Conservation (phyloP, 2,329 filamentous ascomycete species). For the Cryoendolithus antarcticus region DNA sequence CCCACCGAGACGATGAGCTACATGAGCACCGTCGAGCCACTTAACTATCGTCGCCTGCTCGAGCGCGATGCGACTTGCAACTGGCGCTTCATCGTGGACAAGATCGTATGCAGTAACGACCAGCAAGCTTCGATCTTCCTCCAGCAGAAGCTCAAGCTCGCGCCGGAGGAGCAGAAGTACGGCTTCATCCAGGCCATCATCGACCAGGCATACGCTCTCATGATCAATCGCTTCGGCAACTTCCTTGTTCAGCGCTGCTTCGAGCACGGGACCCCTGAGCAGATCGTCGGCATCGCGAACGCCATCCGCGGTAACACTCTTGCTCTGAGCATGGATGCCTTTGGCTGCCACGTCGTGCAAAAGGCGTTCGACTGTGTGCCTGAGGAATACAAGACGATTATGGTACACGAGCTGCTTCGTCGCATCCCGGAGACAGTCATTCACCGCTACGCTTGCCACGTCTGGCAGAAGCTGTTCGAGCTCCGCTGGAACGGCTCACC, state of each 20-base stretch:
- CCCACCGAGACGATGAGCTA: slow-evolving; percentile 46
- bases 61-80: slow-evolving; percentile 96
- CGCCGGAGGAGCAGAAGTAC: slow-evolving; percentile 87
- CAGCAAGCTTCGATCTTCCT: slow-evolving; percentile 98
- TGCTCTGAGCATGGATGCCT: slow-evolving; percentile 93
- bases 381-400: slow-evolving; percentile 93
- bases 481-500: slow-evolving; percentile 89
- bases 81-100: slow-evolving; percentile 99
- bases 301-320: slow-evolving; percentile 89
- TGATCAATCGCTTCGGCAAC: slow-evolving; percentile 98
- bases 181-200: slow-evolving; percentile 96
- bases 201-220: slow-evolving; percentile 82
- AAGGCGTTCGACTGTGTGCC: slow-evolving; percentile 97
- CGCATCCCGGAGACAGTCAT: slow-evolving; percentile 96
- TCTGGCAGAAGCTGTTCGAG: slow-evolving; percentile 99
- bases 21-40: slow-evolving; percentile 72
- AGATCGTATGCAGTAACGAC: slow-evolving; percentile 98
- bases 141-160: slow-evolving; percentile 97
- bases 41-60: slow-evolving; percentile 90
- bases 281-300: slow-evolving; percentile 88
- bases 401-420: slow-evolving; percentile 95
- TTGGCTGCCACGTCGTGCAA: slow-evolving; percentile 95
- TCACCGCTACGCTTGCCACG: slow-evolving; percentile 95
- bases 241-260: slow-evolving; percentile 98
- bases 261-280: slow-evolving; percentile 89